Evolutionary conservation across 441 rosid species (phyloP).

Genomic region (Syzygium syzygioides): DNA sequence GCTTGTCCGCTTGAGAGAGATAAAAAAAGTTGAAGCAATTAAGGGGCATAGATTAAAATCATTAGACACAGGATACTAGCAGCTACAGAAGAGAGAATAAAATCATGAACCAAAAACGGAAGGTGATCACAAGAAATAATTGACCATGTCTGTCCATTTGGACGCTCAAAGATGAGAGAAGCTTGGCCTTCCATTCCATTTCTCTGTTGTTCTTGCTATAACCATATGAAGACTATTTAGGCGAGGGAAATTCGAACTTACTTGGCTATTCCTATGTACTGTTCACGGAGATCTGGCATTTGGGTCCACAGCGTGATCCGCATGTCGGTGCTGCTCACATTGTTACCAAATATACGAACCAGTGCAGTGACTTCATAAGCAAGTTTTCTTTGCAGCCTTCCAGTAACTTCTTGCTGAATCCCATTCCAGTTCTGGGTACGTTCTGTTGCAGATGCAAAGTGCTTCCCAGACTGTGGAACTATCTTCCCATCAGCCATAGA

Average conservation of each 20-base stretch:
- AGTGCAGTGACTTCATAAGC: constrained; percentile 61
- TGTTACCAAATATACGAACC: constrained; percentile 65
- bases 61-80: not conserved
- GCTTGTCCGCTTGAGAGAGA: constrained; percentile 55
- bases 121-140: not conserved
- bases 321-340: constrained; percentile 46
- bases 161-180: not conserved
- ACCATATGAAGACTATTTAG: not conserved
- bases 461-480: constrained; percentile 54
- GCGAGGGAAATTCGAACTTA: constrained; percentile 27
- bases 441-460: constrained; percentile 74
- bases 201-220: not conserved
- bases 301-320: constrained; percentile 80
- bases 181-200: not conserved
- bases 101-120: not conserved
- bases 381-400: constrained; percentile 61
- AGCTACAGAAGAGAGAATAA: not conserved
- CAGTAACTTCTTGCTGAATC: constrained; percentile 87
- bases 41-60: not conserved
- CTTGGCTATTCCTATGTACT: constrained; percentile 66
- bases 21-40: not conserved
- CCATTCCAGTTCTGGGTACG: constrained; percentile 94
- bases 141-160: not conserved
- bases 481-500: constrained; percentile 72
- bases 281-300: constrained; percentile 62